A percentile compares a stretch with the other conserved stretches of the same genome.
phyloP scores from a whole-genome alignment of 2,329 filamentous ascomycete genomes.

The Chaetomiaceae sp. region DNA sequence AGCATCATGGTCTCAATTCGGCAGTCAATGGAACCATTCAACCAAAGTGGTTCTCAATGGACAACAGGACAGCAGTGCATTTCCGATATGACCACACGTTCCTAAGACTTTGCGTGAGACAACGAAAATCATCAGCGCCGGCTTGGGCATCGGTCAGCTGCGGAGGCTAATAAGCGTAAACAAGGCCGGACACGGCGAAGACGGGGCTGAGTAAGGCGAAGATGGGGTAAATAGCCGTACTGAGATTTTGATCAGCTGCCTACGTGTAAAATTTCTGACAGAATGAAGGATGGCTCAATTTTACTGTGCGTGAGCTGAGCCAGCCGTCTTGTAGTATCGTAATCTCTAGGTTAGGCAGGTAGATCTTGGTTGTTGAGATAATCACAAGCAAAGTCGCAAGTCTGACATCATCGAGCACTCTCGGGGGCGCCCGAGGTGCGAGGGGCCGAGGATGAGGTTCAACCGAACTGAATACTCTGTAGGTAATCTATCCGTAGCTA shows the following conservation, averaged over 20 bases:
- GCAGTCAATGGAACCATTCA: constrained; percentile 30
- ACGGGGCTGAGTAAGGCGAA: neutral
- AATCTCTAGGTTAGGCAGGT: too few relatives aligned
- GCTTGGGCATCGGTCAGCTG: neutral
- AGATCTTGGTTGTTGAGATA: neutral
- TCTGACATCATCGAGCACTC: constrained; percentile 2
- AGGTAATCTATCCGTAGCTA: too few relatives aligned
- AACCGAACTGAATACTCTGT: too few relatives aligned
- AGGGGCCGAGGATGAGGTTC: too few relatives aligned
- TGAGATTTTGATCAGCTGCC: too few relatives aligned
- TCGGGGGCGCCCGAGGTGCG: neutral
- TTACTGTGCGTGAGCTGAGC: too few relatives aligned
- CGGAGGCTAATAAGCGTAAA: too few relatives aligned
- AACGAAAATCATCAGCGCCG: neutral
- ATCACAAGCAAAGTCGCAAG: neutral
- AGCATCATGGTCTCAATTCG: constrained; percentile 28
- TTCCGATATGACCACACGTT: neutral
- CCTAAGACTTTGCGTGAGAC: neutral
- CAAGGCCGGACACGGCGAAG: neutral
- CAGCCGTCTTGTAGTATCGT: too few relatives aligned
- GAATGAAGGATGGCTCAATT: neutral
- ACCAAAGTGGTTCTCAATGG: constrained; percentile 21
- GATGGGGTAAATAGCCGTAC: neutral
- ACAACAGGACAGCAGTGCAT: constrained; percentile 9
- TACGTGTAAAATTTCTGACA: too few relatives aligned